Percentiles rank a stretch among this genome's conserved stretches.
Evolutionary conservation across 2,329 filamentous ascomycete species (phyloP).

Genomic region (Bipolaris sorokiniana): DNA sequence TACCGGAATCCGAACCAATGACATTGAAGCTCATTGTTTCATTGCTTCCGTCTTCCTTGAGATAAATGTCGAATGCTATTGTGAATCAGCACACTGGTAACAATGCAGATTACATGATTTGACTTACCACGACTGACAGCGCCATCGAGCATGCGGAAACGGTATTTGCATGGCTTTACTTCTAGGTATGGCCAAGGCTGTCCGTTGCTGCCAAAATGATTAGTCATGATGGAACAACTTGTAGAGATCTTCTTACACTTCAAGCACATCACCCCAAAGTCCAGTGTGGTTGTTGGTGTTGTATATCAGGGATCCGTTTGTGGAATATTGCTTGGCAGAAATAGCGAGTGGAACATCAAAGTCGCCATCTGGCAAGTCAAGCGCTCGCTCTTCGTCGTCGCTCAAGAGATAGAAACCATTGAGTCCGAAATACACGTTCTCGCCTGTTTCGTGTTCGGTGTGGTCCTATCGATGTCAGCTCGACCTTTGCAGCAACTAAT

Average conservation of each 20-base stretch:
- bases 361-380: conserved; percentile 59
- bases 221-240: background rate
- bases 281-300: conserved; percentile 54
- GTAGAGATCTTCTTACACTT: conserved; percentile 48
- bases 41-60: conserved; percentile 42
- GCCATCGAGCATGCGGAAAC: conserved; percentile 60
- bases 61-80: conserved; percentile 57
- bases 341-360: conserved; percentile 63
- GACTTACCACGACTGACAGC: conserved; percentile 33
- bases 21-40: conserved; percentile 57
- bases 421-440: conserved; percentile 64
- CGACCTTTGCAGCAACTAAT: too few species aligned
- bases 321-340: conserved; percentile 59
- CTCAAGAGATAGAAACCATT: conserved; percentile 62
- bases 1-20: conserved; percentile 60
- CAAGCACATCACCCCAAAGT: conserved; percentile 64
- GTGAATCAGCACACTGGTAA: background rate
- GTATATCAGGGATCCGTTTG: conserved; percentile 58
- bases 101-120: background rate
- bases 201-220: conserved; percentile 51
- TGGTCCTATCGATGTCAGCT: conserved; percentile 42
- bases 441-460: conserved; percentile 54
- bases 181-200: conserved; percentile 64
- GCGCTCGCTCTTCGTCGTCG: conserved; percentile 57
- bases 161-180: conserved; percentile 65